Percentiles rank a stretch among this genome's conserved stretches.
Evolutionary conservation across 169 alveolate genomes (phyloP).

Genomic region (Plasmodium vivax): DNA sequence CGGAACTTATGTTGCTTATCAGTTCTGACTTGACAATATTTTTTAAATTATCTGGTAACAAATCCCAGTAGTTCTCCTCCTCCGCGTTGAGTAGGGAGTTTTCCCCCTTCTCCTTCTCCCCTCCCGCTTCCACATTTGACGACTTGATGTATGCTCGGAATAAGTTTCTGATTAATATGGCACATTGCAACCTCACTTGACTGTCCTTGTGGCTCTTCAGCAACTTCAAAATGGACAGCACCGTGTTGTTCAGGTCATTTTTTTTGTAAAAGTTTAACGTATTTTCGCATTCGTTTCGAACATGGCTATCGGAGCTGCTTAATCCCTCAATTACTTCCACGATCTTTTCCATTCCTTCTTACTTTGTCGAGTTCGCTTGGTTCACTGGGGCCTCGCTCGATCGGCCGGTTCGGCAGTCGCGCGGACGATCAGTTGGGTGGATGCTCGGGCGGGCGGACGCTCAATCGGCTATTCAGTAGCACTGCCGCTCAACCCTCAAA

Average conservation of each 20-base stretch:
- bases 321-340: conserved; percentile 82
- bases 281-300: conserved; percentile 83
- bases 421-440: not conserved
- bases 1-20: conserved; percentile 77
- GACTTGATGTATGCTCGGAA: conserved; percentile 80
- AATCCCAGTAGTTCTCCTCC: conserved; percentile 67
- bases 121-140: conserved; percentile 73
- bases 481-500: not conserved
- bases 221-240: conserved; percentile 78
- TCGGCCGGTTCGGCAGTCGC: not conserved
- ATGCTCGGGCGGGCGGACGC: not conserved
- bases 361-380: not conserved
- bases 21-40: conserved; percentile 77
- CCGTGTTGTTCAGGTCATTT: conserved; percentile 78
- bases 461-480: not conserved
- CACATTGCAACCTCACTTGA: conserved; percentile 83
- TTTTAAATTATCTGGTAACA: conserved; percentile 73
- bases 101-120: conserved; percentile 79
- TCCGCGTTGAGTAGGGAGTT: conserved; percentile 59
- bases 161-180: conserved; percentile 77
- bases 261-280: conserved; percentile 77
- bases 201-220: conserved; percentile 79
- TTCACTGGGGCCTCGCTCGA: not conserved
- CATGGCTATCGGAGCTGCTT: conserved; percentile 79
- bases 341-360: conserved; percentile 72